phyloP scores from a whole-genome alignment of 768 basidiomycete species.

The Imleria badia region DNA sequence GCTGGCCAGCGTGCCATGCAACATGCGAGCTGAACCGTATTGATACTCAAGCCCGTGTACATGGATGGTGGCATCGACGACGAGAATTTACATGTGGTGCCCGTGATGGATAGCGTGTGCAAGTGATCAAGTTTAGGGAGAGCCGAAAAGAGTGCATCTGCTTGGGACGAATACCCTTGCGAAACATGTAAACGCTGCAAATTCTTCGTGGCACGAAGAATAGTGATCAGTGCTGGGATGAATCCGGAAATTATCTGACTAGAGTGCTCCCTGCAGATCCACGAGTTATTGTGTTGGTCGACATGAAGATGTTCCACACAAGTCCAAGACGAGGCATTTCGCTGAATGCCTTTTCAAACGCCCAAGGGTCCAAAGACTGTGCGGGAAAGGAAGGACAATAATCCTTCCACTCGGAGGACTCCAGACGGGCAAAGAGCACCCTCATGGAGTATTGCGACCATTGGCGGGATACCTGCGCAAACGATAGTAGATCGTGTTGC shows the following conservation, averaged over 20 bases:
- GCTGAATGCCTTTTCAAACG: not conserved
- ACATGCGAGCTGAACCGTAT: not conserved
- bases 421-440: not conserved
- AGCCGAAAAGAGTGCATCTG: not conserved
- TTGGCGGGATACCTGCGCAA: slow-evolving; percentile 6
- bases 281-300: not conserved
- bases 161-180: not conserved
- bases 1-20: not conserved
- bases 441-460: slow-evolving; percentile 2
- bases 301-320: not conserved
- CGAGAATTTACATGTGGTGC: no score
- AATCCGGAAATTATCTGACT: not conserved
- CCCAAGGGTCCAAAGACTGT: not conserved
- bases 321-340: not conserved
- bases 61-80: no score
- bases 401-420: not conserved
- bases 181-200: not conserved
- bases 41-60: no score
- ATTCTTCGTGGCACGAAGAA: slow-evolving; percentile 4
- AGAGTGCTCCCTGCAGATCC: not conserved
- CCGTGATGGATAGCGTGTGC: not conserved
- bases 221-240: not conserved
- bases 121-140: not conserved
- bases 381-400: no score
- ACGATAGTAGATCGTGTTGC: slow-evolving; percentile 2